Evolutionary conservation across 1,139 yeast genomes (phyloP).

Genomic region (Pneumocystis jirovecii): DNA sequence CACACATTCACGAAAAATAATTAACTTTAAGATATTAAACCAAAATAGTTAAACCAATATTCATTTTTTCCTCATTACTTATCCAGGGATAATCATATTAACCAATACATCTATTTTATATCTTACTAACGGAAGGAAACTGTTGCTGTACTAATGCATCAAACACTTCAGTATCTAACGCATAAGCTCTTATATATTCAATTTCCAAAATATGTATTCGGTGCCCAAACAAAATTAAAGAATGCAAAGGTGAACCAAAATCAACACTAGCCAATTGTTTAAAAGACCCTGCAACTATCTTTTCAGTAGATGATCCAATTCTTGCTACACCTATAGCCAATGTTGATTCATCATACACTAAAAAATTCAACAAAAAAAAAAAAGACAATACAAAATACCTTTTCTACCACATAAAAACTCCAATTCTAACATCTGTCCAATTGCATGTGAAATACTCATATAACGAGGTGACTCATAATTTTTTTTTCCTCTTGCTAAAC

Average conservation of each 20-base stretch:
- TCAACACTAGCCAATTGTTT: constrained; percentile 44
- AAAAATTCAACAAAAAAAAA: background rate
- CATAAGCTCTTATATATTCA: constrained; percentile 50
- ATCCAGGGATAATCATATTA: background rate
- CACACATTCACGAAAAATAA: background rate
- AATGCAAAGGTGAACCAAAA: constrained; percentile 88
- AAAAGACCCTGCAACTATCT: constrained; percentile 73
- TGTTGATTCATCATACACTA: constrained; percentile 56
- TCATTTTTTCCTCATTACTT: background rate
- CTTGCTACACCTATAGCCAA: constrained; percentile 91
- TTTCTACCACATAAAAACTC: constrained; percentile 56
- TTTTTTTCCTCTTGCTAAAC: constrained; percentile 81
- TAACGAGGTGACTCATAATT: constrained; percentile 95
- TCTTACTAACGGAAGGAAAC: background rate
- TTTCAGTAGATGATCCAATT: constrained; percentile 72
- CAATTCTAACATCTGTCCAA: constrained; percentile 69
- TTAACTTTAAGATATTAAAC: background rate
- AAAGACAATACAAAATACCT: constrained; percentile 28
- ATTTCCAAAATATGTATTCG: constrained; percentile 87
- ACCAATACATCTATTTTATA: background rate
- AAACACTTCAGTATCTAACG: background rate
- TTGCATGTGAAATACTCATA: constrained; percentile 84
- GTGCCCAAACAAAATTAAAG: constrained; percentile 79
- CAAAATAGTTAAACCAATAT: background rate
- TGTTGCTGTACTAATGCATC: background rate